These are phyloP conservation scores for Syzygium jambos DNA, from an alignment of 345 rosid genomes.

Conservation along the genomic window DNA sequence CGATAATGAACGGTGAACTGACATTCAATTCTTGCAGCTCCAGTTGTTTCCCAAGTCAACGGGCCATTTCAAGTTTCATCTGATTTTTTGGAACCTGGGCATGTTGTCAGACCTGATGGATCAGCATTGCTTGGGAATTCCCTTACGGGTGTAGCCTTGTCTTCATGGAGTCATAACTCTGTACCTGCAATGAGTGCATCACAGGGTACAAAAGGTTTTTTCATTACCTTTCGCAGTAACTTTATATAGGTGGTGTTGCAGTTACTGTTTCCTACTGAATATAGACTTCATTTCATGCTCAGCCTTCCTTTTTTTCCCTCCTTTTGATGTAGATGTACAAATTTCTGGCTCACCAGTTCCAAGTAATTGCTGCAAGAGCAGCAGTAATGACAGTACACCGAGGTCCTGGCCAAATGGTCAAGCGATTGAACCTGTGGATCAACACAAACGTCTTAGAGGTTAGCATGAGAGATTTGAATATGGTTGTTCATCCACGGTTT, in stretches of 20 bases:
- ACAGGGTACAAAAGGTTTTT: constrained; percentile 34
- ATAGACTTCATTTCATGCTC: background rate
- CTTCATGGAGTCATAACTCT: constrained; percentile 46
- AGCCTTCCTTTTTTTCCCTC: background rate
- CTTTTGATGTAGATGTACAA: constrained; percentile 20
- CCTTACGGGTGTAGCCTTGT: constrained; percentile 17
- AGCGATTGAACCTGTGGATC: constrained; percentile 16
- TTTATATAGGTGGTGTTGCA: background rate
- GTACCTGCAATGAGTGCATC: constrained; percentile 20
- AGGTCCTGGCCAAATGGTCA: constrained; percentile 21
- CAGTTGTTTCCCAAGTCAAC: constrained; percentile 29
- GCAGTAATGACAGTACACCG: constrained; percentile 40
- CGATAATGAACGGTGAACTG: background rate
- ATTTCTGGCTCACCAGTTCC: constrained; percentile 10
- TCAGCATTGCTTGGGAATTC: constrained; percentile 35
- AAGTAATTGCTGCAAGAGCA: constrained; percentile 23
- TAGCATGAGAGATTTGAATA: background rate
- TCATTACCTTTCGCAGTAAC: background rate
- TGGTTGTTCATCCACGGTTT: background rate
- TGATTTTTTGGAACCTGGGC: constrained; percentile 37
- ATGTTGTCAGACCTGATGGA: constrained; percentile 32
- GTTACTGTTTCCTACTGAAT: background rate
- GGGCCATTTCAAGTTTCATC: constrained; percentile 41
- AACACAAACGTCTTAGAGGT: constrained; percentile 30
- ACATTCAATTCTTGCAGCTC: constrained; percentile 19